A percentile compares a stretch with the other conserved stretches of the same genome.
Evolutionary conservation across 2,329 filamentous ascomycete species (phyloP).

Genomic region (Fusarium hainanense): DNA sequence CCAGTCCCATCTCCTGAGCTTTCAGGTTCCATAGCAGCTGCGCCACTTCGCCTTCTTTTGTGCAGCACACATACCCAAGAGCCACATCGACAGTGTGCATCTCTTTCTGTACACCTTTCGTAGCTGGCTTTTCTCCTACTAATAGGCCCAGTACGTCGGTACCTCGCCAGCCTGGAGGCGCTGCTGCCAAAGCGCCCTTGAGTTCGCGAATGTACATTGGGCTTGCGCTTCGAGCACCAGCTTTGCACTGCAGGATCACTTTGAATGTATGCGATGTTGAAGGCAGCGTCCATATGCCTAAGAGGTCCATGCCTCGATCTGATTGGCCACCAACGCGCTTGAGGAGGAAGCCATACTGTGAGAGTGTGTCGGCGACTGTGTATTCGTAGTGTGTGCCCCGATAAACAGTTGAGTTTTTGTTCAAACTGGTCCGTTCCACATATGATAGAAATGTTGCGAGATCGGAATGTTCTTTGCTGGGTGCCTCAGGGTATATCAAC

Average conservation of each 20-base stretch:
- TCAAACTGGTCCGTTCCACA: constrained; percentile 66
- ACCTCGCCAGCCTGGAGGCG: constrained; percentile 78
- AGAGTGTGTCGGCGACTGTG: constrained; percentile 66
- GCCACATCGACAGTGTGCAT: constrained; percentile 71
- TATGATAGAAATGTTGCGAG: constrained; percentile 74
- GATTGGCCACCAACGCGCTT: constrained; percentile 72
- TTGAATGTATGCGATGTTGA: constrained; percentile 52
- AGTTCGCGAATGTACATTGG: constrained; percentile 78
- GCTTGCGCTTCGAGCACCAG: constrained; percentile 60
- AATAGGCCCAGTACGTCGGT: constrained; percentile 75
- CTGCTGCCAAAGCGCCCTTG: constrained; percentile 80
- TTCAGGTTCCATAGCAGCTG: constrained; percentile 80
- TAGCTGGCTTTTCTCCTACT: constrained; percentile 75
- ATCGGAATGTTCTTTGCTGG: constrained; percentile 67
- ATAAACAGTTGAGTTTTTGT: constrained; percentile 68
- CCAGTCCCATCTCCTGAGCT: constrained; percentile 71
- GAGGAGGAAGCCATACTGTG: constrained; percentile 71
- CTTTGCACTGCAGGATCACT: constrained; percentile 77
- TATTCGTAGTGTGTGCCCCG: constrained; percentile 84
- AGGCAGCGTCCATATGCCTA: constrained; percentile 75
- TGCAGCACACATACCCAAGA: constrained; percentile 76
- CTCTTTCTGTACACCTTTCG: constrained; percentile 80
- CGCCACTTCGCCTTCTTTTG: constrained; percentile 65
- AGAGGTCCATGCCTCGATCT: constrained; percentile 79
- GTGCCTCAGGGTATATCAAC: constrained; percentile 58